Evolutionary conservation across 352 stramenopile genomes (phyloP).

Genomic region (Phytopythium chamaehyphon): DNA sequence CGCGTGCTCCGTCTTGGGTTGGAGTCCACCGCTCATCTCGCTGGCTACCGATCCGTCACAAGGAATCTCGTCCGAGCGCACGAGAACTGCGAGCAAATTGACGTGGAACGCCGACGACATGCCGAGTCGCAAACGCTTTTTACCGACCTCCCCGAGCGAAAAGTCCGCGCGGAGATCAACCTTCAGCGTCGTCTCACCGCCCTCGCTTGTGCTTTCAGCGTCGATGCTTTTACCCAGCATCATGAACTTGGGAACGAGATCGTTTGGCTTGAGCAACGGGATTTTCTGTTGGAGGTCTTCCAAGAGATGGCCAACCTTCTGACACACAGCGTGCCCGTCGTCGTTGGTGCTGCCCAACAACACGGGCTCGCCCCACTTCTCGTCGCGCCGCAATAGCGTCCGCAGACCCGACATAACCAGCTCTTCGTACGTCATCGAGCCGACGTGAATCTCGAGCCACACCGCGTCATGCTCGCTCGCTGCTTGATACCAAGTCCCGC

Average conservation of each 20-base stretch:
- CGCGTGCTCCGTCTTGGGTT: slow-evolving; percentile 15
- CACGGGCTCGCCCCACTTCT: slow-evolving; percentile 19
- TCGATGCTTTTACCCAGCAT: slow-evolving; percentile 12
- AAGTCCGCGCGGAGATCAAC: not conserved
- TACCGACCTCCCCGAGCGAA: slow-evolving; percentile 1
- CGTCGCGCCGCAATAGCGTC: slow-evolving; percentile 25
- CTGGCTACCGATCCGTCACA: not conserved
- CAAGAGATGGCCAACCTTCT: slow-evolving; percentile 16
- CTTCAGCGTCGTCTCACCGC: not conserved
- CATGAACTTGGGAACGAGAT: slow-evolving; percentile 38
- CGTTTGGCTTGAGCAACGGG: slow-evolving; percentile 10
- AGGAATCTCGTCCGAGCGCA: slow-evolving; percentile 33
- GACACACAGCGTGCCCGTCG: slow-evolving; percentile 1
- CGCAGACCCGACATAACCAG: slow-evolving; percentile 20
- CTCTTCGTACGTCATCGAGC: slow-evolving; percentile 15
- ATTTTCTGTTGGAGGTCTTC: slow-evolving; percentile 13
- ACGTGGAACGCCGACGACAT: slow-evolving; percentile 36
- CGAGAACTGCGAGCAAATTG: slow-evolving; percentile 39
- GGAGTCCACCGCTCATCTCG: not conserved
- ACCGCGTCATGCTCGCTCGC: slow-evolving; percentile 17
- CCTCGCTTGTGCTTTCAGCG: slow-evolving; percentile 4
- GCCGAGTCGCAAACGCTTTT: slow-evolving; percentile 29
- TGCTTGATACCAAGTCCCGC: slow-evolving; percentile 39
- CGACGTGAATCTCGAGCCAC: slow-evolving; percentile 47
- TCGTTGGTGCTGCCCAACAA: slow-evolving; percentile 5